Evolutionary conservation across 345 rosid genomes (phyloP), one percentile per base, ranked within the genome.

Genomic region (Brassica rapa): DNA sequence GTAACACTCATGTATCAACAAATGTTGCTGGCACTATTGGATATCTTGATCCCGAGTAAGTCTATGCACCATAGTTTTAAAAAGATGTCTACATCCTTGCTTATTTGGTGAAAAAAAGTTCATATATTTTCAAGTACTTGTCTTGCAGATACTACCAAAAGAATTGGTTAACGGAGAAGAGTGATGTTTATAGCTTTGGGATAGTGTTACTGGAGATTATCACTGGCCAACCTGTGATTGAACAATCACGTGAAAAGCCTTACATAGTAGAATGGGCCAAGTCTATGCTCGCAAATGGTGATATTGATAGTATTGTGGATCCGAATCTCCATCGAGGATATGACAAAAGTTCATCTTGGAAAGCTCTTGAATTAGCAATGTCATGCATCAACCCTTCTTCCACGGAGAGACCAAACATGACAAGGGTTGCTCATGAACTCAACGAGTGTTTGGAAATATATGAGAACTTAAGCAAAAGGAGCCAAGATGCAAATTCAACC

Each of bases 1-100:
- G 60, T 39, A 61, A 69, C 4, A 35, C 79, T 70, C 76, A 80
- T 37, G 65, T 75, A 55, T 84, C 75, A 19, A 80, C 79, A 3
- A 23, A 12, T 53, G 79, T 80, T 37, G 82, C 71, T 35, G 82
- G 82, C 12, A 74, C 75, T 62, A 0, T 53, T 3, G 89, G 88
- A 8, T 88, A 88, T 64, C 81, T 88, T 1, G 89, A 83, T 62
- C 92, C 87, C 1, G 86, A 83, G 90, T 86, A 63, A 76, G 83
- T 74, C 0, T 30, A 7, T 0, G 14, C 2, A 39, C n/a, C n/a
- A 6, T 46, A 46, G 16, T 64, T 29, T 1, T 57, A 29, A 4
- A 43, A 27, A 60, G 3, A 60, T 46, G 15, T 12, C 1, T 69
- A 3, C 2, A 23, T 68, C 60, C 25, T 2, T 74, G 16, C 15